Evolutionary conservation across 805 yeast species (phyloP), one percentile per base, ranked within the genome.

Genomic region (Yarrowia bubula): DNA sequence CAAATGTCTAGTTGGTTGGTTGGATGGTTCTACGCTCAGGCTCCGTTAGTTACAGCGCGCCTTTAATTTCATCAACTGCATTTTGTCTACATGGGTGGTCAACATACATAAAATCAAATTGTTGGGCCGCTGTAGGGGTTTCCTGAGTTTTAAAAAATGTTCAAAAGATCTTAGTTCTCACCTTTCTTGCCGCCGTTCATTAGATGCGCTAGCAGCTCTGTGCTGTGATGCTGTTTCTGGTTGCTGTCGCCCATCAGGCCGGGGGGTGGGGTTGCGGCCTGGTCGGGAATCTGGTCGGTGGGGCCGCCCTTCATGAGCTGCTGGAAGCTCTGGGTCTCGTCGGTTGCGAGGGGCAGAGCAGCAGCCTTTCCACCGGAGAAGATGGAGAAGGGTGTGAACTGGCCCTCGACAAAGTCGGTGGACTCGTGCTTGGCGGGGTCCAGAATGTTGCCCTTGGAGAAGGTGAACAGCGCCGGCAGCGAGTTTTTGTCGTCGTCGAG

Each of bases 151-250:
- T 57, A 35, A 48, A 13, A 35, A 48, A 48, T 48, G 55, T 48
- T 48, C 68, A 65, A 63, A 17, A 46, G 28, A 18, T 22, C 37
- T 48, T 61, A 47, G 48, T 58, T 64, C 66, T 58, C 64, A 58
- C 64, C 64, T 58, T 58, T 58, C 51, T 44, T 43, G 50, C 64
- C 64, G 43, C 66, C 66, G 39, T 63, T 63, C 66, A 63, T 63
- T 22, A 63, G 44, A 46, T 53, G 66, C 2, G 66, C 66, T 51
- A 63, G 63, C 8, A 63, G 66, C 32, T 63, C 66, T 22, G 31
- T 50, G 48, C 64, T 51, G 63, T 63, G 60, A n/a, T 41, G 64
- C 42, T 63, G 63, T 38, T 63, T 42, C 37, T 41, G 51, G 50
- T 38, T 18, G 42, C 38, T 37, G 51, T 63, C 66, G 33, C 48